Conservation (phyloP, 495 filamentous ascomycete species). For the Penicillium paxilli region DNA sequence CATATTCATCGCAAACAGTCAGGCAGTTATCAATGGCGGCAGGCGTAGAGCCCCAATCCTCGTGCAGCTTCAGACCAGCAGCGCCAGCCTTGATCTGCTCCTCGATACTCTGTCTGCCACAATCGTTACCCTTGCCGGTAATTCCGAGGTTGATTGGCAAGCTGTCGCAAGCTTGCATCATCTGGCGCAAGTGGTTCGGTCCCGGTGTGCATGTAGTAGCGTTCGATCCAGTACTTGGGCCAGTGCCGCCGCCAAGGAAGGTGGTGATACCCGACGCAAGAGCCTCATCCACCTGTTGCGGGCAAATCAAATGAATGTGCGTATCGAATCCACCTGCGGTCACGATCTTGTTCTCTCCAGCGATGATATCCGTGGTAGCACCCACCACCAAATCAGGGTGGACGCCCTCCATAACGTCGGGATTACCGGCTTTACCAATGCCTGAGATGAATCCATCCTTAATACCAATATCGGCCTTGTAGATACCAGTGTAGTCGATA, state of each 20-base stretch:
- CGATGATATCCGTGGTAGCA: conserved; percentile 92
- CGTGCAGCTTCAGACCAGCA: conserved; percentile 91
- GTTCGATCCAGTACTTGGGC: conserved; percentile 92
- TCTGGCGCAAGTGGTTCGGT: conserved; percentile 78
- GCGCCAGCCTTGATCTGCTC: conserved; percentile 85
- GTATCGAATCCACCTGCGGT: conserved; percentile 91
- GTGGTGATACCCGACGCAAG: conserved; percentile 89
- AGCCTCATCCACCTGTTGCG: conserved; percentile 87
- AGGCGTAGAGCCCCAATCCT: conserved; percentile 95
- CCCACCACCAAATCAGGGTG: conserved; percentile 78
- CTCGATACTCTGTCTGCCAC: conserved; percentile 63
- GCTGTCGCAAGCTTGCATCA: conserved; percentile 86
- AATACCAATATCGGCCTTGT: conserved; percentile 96
- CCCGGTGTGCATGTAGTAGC: conserved; percentile 96
- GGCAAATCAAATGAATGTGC: conserved; percentile 96
- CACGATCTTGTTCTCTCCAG: conserved; percentile 88
- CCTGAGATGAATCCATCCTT: conserved; percentile 85
- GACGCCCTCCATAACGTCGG: conserved; percentile 93
- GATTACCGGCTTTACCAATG: conserved; percentile 96
- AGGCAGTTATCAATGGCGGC: conserved; percentile 92
- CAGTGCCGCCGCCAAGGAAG: conserved; percentile 89
- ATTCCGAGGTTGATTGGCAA: conserved; percentile 93
- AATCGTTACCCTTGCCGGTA: conserved; percentile 96
- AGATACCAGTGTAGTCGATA: conserved; percentile 90
- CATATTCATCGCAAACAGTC: conserved; percentile 81